phyloP scores from a whole-genome alignment of 176 grass and related monocot genomes.

The Oryza officinalis region DNA sequence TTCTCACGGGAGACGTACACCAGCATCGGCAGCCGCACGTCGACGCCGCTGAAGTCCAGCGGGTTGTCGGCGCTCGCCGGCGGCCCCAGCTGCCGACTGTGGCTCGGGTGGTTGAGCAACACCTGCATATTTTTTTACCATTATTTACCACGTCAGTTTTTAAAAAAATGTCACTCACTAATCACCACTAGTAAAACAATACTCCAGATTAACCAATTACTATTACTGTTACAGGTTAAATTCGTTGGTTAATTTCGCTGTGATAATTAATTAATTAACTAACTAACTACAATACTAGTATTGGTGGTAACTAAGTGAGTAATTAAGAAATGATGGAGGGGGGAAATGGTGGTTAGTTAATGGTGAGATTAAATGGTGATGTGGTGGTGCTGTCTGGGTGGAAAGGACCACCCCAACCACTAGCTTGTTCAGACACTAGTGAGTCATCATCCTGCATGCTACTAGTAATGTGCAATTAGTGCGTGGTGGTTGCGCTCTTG shows the following conservation, averaged over 20 bases:
- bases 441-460: not conserved
- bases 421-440: not conserved
- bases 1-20: conserved; percentile 86
- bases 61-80: conserved; percentile 56
- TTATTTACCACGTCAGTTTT: not conserved
- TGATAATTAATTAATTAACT: not conserved
- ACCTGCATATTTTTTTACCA: conserved; percentile 41
- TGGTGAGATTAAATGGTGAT: conserved; percentile 20
- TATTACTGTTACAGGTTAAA: no score
- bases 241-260: not conserved
- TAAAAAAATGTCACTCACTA: not conserved
- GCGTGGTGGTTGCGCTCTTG: conserved; percentile 40
- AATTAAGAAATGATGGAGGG: no score
- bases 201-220: no score
- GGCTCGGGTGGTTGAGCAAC: conserved; percentile 60
- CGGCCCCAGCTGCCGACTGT: conserved; percentile 38
- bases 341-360: not conserved
- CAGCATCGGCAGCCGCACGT: conserved; percentile 64
- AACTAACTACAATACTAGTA: no score
- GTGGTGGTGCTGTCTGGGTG: conserved; percentile 27
- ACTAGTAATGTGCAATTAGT: not conserved
- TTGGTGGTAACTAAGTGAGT: not conserved
- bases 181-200: no score
- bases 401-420: conserved; percentile 56
- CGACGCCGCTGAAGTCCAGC: conserved; percentile 59